These are phyloP conservation scores for Eutypella sp. DNA, from an alignment of 2,329 filamentous ascomycete species.

Conservation along the genomic window DNA sequence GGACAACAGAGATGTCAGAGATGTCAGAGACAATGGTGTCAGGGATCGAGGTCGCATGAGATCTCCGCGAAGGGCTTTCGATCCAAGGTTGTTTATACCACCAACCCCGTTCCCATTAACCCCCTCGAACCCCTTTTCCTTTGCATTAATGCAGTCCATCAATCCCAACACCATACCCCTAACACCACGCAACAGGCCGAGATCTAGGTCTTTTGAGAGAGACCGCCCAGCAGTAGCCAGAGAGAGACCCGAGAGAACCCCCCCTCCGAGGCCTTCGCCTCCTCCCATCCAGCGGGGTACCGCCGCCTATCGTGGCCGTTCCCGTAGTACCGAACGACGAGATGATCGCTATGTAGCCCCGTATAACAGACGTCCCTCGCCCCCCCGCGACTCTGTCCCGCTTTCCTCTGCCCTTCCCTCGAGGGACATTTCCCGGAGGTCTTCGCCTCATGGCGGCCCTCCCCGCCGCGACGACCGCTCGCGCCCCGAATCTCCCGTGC, in stretches of 20 bases:
- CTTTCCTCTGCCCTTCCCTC: conserved; percentile 48
- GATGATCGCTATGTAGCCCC: conserved; percentile 36
- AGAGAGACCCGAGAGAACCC: conserved; percentile 22
- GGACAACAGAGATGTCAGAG: conserved; percentile 30
- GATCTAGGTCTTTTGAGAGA: conserved; percentile 49
- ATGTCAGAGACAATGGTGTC: conserved; percentile 24
- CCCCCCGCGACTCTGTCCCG: conserved; percentile 43
- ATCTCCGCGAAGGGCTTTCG: conserved; percentile 35
- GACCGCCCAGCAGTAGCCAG: conserved; percentile 34
- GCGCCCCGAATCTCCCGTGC: conserved; percentile 36
- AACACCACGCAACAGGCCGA: conserved; percentile 34
- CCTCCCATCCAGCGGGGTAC: conserved; percentile 34
- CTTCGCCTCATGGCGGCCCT: conserved; percentile 47
- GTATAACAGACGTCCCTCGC: conserved; percentile 42
- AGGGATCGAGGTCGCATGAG: conserved; percentile 30
- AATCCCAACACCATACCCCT: conserved; percentile 24
- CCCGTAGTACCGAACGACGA: conserved; percentile 46
- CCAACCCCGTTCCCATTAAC: conserved; percentile 9
- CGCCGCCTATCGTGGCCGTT: conserved; percentile 48
- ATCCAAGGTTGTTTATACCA: conserved; percentile 31
- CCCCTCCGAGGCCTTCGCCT: conserved; percentile 30
- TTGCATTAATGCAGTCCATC: no score
- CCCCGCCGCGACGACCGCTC: conserved; percentile 43
- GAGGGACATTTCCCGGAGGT: conserved; percentile 44
- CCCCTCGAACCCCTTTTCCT: no score